A percentile compares a stretch with the other conserved stretches of the same genome.
Evolutionary conservation across 2,329 filamentous ascomycete species (phyloP).

Genomic region (Curvularia lunata): DNA sequence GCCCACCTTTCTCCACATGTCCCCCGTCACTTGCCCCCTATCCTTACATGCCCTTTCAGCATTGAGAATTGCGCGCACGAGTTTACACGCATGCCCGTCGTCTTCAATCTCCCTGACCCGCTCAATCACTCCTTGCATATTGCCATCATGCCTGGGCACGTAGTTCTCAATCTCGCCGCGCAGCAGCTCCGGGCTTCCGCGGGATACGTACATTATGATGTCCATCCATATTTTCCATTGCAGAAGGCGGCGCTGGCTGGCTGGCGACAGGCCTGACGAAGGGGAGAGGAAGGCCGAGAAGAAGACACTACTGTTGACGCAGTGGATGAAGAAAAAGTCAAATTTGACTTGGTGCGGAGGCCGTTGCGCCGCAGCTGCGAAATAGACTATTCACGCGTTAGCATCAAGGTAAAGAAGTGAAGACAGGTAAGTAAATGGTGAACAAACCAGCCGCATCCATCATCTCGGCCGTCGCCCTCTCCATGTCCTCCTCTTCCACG

Average conservation of each 20-base stretch:
- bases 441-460: conserved; percentile 65
- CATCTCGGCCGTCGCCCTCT: conserved; percentile 69
- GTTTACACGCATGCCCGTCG: conserved; percentile 82
- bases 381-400: conserved; percentile 53
- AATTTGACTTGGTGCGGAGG: conserved; percentile 65
- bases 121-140: conserved; percentile 54
- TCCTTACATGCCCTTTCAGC: conserved; percentile 61
- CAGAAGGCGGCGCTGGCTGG: conserved; percentile 71
- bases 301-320: conserved; percentile 79
- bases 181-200: conserved; percentile 66
- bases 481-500: conserved; percentile 60
- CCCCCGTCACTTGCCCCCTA: conserved; percentile 61
- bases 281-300: conserved; percentile 66
- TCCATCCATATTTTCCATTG: conserved; percentile 84
- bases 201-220: conserved; percentile 74
- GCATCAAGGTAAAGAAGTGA: too few relatives aligned
- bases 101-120: conserved; percentile 62
- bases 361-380: conserved; percentile 66
- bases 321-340: conserved; percentile 86
- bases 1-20: conserved; percentile 62
- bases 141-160: conserved; percentile 48
- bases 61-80: conserved; percentile 72
- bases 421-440: not conserved
- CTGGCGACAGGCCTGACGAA: conserved; percentile 63
- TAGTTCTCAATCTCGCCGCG: conserved; percentile 67